These are phyloP conservation scores for Chloranthus sessilifolius DNA, from an alignment of 164 flowering plant genomes.

Conservation along the genomic window DNA sequence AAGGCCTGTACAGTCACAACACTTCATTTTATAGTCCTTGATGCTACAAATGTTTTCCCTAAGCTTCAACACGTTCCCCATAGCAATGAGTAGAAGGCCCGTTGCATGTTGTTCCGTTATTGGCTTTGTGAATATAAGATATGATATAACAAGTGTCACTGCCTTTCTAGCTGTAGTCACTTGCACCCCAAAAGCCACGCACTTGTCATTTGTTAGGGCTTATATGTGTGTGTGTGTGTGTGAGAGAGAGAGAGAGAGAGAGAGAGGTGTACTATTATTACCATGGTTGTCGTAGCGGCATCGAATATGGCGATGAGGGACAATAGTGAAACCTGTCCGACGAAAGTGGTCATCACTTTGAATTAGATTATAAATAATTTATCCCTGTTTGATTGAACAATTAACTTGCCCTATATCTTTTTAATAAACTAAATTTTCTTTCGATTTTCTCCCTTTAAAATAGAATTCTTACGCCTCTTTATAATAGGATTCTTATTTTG, in stretches of 20 bases:
- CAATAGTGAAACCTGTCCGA: conserved; percentile 91
- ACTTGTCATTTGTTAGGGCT: too few species aligned
- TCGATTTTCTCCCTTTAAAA: too few species aligned
- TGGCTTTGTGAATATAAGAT: conserved; percentile 92
- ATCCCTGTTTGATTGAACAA: too few species aligned
- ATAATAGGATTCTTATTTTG: too few species aligned
- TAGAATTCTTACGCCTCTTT: too few species aligned
- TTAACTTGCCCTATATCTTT: too few species aligned
- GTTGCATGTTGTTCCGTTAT: conserved; percentile 84
- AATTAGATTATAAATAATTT: too few species aligned
- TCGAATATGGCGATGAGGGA: conserved; percentile 93
- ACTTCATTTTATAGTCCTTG: too few species aligned
- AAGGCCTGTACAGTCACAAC: too few species aligned
- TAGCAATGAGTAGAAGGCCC: conserved; percentile 74
- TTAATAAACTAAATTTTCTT: too few species aligned
- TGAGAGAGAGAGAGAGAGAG: not conserved
- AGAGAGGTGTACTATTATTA: conserved; percentile 24
- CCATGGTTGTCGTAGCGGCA: conserved; percentile 98
- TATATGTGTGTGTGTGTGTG: not conserved
- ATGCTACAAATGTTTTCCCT: too few species aligned
- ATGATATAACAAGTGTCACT: conserved; percentile 76
- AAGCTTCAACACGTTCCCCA: conserved; percentile 83
- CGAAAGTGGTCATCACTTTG: conserved; percentile 93
- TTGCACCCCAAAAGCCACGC: conserved; percentile 34
- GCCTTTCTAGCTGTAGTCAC: conserved; percentile 91